These are phyloP conservation scores for Eimeria zaria DNA, from an alignment of 169 alveolate genomes.

Conservation along the genomic window DNA sequence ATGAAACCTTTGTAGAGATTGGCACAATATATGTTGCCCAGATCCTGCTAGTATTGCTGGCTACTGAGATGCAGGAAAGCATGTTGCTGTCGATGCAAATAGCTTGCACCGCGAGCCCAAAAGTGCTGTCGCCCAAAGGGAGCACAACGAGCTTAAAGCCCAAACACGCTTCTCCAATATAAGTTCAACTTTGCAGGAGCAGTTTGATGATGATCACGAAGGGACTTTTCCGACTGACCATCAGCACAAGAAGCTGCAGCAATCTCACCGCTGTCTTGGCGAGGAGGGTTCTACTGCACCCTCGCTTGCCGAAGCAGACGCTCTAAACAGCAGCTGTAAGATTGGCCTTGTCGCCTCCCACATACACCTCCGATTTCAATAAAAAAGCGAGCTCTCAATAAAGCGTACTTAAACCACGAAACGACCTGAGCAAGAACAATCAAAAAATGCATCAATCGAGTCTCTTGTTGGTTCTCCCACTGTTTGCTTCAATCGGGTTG, in stretches of 20 bases:
- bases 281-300: constrained; percentile 45
- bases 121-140: background rate
- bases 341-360: too few relatives aligned
- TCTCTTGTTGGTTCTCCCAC: background rate
- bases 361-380: too few relatives aligned
- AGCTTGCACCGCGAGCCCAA: background rate
- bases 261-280: background rate
- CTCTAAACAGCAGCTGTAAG: constrained; percentile 22
- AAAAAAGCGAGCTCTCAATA: too few relatives aligned
- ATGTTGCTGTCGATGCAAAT: background rate
- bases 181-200: background rate
- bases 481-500: background rate
- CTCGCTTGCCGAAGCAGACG: constrained; percentile 11
- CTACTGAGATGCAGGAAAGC: background rate
- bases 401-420: too few relatives aligned
- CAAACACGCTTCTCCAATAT: background rate
- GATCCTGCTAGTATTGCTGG: background rate
- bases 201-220: background rate
- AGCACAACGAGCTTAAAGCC: too few relatives aligned
- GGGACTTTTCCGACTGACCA: background rate
- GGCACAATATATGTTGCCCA: background rate
- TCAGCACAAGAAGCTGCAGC: background rate
- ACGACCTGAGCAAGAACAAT: background rate
- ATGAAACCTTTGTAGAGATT: background rate
- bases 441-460: background rate